Conservation (phyloP, 148 eudicot genomes). For the Vaccinium darrowii region DNA sequence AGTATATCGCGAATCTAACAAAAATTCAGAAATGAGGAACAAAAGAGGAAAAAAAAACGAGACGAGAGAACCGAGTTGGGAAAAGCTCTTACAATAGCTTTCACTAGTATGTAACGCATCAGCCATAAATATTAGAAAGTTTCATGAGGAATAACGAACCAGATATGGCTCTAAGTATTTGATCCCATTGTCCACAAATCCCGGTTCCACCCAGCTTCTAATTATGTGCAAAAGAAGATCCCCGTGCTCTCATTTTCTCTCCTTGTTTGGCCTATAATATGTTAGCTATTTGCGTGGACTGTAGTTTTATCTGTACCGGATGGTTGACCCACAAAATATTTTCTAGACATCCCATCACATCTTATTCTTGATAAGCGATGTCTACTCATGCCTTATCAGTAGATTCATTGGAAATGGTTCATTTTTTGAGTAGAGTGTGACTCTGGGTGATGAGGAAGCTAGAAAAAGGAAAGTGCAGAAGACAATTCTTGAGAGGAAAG, state of each 20-base stretch:
- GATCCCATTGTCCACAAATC: background rate
- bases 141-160: background rate
- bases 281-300: background rate
- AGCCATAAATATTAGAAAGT: background rate
- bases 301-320: background rate
- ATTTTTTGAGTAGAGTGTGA: conserved; percentile 64
- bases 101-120: background rate
- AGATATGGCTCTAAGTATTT: background rate
- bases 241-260: background rate
- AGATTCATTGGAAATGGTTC: conserved; percentile 1
- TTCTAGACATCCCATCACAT: background rate
- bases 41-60: no score
- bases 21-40: no score
- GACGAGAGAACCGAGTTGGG: background rate
- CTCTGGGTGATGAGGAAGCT: conserved; percentile 98
- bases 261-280: background rate
- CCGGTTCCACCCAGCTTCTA: background rate
- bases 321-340: background rate
- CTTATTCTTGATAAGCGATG: background rate
- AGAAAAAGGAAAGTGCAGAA: conserved; percentile 95
- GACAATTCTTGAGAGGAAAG: conserved; percentile 98
- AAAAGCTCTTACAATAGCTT: background rate
- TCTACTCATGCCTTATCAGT: background rate
- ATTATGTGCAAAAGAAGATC: background rate
- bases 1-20: no score